Evolutionary conservation across 75 land plant genomes (phyloP).

Genomic region (Sequoiadendron giganteum): DNA sequence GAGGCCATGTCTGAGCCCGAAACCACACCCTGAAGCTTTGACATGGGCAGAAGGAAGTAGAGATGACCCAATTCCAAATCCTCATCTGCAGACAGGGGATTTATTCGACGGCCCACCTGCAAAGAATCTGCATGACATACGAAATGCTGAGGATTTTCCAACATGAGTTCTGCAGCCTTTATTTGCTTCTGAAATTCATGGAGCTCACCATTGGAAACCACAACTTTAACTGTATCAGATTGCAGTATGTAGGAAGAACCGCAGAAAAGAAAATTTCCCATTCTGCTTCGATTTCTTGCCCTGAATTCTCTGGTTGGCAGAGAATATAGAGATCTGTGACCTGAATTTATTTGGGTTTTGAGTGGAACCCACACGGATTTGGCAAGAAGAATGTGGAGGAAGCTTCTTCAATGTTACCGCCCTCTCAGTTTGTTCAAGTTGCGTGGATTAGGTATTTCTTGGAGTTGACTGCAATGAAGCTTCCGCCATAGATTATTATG

Average conservation of each 20-base stretch:
- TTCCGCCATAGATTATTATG: no score
- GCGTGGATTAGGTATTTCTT: no score
- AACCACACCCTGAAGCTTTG: slow-evolving; percentile 47
- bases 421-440: no score
- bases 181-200: slow-evolving; percentile 30
- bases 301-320: no score
- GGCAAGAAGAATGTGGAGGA: no score
- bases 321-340: no score
- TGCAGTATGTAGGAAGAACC: background rate
- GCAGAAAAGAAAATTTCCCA: background rate
- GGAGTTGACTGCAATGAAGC: no score
- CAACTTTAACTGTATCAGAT: background rate
- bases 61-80: slow-evolving; percentile 38
- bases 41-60: slow-evolving; percentile 63
- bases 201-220: slow-evolving; percentile 24
- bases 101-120: slow-evolving; percentile 29
- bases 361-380: no score
- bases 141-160: slow-evolving; percentile 51
- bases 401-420: no score
- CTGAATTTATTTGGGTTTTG: no score
- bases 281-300: background rate
- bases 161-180: slow-evolving; percentile 57
- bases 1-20: slow-evolving; percentile 34
- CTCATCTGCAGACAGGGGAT: slow-evolving; percentile 40
- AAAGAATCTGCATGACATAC: slow-evolving; percentile 43